phyloP scores from a whole-genome alignment of 345 rosid genomes.

The Euphorbia pulcherrima region DNA sequence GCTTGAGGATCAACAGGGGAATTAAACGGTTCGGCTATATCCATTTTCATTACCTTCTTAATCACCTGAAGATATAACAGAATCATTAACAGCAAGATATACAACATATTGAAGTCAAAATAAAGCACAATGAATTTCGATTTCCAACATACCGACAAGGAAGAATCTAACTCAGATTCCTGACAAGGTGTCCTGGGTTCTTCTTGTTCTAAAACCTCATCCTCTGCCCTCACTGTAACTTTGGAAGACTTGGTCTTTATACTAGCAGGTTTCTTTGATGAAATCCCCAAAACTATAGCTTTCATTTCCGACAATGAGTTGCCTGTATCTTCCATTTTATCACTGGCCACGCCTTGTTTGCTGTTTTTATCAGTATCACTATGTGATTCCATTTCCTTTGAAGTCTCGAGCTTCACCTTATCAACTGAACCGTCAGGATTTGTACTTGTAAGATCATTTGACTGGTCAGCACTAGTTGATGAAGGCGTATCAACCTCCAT shows the following conservation, averaged over 20 bases:
- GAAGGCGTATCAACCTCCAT: conserved; percentile 73
- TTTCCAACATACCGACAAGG: conserved; percentile 48
- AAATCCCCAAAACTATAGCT: conserved; percentile 37
- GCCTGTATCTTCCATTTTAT: conserved; percentile 54
- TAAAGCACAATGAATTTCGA: conserved; percentile 4
- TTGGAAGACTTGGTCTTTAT: conserved; percentile 66
- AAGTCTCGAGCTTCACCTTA: conserved; percentile 76
- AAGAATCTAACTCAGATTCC: conserved; percentile 57
- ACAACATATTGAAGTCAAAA: not conserved
- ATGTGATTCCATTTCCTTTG: conserved; percentile 54
- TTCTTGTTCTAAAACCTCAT: conserved; percentile 33
- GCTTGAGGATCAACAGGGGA: conserved; percentile 91
- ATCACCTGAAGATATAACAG: conserved; percentile 46
- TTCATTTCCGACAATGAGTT: conserved; percentile 50
- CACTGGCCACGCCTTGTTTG: conserved; percentile 40
- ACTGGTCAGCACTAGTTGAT: conserved; percentile 59
- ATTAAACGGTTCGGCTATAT: conserved; percentile 92
- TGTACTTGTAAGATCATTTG: conserved; percentile 41
- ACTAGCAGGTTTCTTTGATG: conserved; percentile 64
- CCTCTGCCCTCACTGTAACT: conserved; percentile 23
- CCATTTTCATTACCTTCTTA: conserved; percentile 98
- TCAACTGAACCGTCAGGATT: conserved; percentile 59
- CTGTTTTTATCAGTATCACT: conserved; percentile 58
- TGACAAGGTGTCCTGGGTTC: conserved; percentile 38
- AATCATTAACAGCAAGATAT: not conserved